Evolutionary conservation across 2,329 filamentous ascomycete species (phyloP).

Genomic region (Fusarium nisikadoi): DNA sequence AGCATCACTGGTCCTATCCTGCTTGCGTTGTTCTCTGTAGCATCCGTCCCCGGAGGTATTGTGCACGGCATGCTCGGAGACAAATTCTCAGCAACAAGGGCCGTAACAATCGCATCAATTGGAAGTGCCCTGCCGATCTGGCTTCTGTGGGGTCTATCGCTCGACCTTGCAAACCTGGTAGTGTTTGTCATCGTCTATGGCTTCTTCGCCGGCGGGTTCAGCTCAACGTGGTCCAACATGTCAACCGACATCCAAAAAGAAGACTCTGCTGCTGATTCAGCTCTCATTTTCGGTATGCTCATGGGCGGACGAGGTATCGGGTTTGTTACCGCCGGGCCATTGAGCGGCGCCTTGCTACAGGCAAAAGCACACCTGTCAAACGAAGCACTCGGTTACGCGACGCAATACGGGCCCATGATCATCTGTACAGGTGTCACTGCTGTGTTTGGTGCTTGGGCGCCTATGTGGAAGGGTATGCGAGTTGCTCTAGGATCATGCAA

Average conservation of each 20-base stretch:
- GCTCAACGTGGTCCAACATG: constrained; percentile 68
- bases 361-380: constrained; percentile 30
- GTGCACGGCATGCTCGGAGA: constrained; percentile 67
- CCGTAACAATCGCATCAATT: constrained; percentile 64
- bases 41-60: constrained; percentile 66
- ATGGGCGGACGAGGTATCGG: constrained; percentile 46
- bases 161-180: constrained; percentile 62
- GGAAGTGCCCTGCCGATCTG: constrained; percentile 66
- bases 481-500: constrained; percentile 26
- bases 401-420: constrained; percentile 48
- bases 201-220: constrained; percentile 71
- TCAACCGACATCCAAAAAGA: constrained; percentile 53
- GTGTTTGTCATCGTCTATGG: constrained; percentile 70
- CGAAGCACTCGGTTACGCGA: constrained; percentile 46
- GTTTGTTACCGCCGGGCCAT: constrained; percentile 43
- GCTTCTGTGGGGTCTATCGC: constrained; percentile 68
- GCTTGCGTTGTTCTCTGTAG: constrained; percentile 66
- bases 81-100: constrained; percentile 58
- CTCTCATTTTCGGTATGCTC: constrained; percentile 47
- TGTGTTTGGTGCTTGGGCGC: constrained; percentile 46
- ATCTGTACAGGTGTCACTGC: constrained; percentile 47
- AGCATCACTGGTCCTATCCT: constrained; percentile 62
- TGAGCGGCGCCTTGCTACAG: constrained; percentile 45
- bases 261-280: constrained; percentile 41
- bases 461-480: constrained; percentile 49